phyloP scores from a whole-genome alignment of 2,329 filamentous ascomycete genomes.

The Grosmannia clavigera region DNA sequence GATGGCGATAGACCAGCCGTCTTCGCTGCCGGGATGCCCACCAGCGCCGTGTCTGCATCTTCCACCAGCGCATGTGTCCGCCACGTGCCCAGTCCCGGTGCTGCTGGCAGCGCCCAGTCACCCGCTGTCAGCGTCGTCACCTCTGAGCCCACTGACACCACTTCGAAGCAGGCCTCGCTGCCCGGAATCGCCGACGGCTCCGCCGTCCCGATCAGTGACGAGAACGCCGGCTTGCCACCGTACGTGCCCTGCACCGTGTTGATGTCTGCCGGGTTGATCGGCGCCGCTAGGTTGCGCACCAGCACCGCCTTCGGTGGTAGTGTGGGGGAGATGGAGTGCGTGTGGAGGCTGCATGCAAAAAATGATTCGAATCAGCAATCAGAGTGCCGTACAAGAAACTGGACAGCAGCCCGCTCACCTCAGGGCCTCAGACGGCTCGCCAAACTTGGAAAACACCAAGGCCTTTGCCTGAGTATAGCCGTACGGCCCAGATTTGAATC shows the following conservation, averaged over 20 bases:
- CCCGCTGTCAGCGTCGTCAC: slow-evolving; percentile 49
- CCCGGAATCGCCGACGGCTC: slow-evolving; percentile 67
- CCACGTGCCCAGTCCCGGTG: slow-evolving; percentile 83
- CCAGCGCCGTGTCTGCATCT: slow-evolving; percentile 38
- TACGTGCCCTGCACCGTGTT: slow-evolving; percentile 98
- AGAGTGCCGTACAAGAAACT: background rate
- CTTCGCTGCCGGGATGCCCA: slow-evolving; percentile 39
- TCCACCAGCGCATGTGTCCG: slow-evolving; percentile 72
- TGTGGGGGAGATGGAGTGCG: slow-evolving; percentile 63
- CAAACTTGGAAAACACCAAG: slow-evolving; percentile 62
- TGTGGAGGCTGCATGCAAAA: slow-evolving; percentile 42
- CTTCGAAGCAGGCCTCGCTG: slow-evolving; percentile 90
- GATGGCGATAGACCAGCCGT: slow-evolving; percentile 44
- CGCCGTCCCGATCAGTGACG: slow-evolving; percentile 59
- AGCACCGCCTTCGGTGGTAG: slow-evolving; percentile 55
- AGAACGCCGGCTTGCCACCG: slow-evolving; percentile 70
- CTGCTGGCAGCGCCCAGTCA: slow-evolving; percentile 88
- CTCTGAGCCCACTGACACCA: slow-evolving; percentile 54
- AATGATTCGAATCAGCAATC: background rate
- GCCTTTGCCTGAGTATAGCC: slow-evolving; percentile 78
- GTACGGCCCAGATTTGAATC: slow-evolving; percentile 50
- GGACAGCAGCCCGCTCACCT: slow-evolving; percentile 27
- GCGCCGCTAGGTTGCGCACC: slow-evolving; percentile 76
- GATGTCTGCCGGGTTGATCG: slow-evolving; percentile 94
- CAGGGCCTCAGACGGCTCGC: slow-evolving; percentile 61